phyloP scores from a whole-genome alignment of 2,329 filamentous ascomycete genomes.

The Colletotrichum graminicola region DNA sequence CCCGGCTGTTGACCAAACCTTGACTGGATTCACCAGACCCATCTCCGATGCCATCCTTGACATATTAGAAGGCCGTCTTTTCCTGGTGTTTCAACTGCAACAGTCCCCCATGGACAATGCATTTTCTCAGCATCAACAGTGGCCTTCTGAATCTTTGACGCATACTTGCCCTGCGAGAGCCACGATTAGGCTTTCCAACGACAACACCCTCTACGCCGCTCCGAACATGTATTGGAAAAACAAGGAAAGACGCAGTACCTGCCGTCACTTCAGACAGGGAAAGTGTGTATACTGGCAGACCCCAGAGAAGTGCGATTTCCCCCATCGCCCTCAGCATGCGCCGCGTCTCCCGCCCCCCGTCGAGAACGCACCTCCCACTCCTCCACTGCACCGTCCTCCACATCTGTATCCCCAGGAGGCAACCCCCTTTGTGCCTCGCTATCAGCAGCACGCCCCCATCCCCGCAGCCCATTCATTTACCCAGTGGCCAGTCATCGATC shows the following conservation, averaged over 20 bases:
- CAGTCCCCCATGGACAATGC: not conserved
- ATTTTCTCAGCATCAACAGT: not conserved
- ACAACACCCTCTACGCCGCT: not conserved
- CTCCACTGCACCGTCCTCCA: not conserved
- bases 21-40: not conserved
- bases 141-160: not conserved
- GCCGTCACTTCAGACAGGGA: not conserved
- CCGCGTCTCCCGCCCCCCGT: not conserved
- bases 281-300: not conserved
- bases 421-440: not conserved
- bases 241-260: not conserved
- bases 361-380: not conserved
- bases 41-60: not conserved
- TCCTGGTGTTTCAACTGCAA: not conserved
- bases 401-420: not conserved
- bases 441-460: not conserved
- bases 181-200: not conserved
- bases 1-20: not conserved
- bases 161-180: not conserved
- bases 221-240: not conserved
- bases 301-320: not conserved
- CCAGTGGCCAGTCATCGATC: not conserved
- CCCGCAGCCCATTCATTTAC: not conserved
- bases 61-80: not conserved
- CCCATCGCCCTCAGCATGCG: not conserved